phyloP scores from a whole-genome alignment of 1,284 basidiomycete genomes.

The Tilletiopsis washingtonensis region DNA sequence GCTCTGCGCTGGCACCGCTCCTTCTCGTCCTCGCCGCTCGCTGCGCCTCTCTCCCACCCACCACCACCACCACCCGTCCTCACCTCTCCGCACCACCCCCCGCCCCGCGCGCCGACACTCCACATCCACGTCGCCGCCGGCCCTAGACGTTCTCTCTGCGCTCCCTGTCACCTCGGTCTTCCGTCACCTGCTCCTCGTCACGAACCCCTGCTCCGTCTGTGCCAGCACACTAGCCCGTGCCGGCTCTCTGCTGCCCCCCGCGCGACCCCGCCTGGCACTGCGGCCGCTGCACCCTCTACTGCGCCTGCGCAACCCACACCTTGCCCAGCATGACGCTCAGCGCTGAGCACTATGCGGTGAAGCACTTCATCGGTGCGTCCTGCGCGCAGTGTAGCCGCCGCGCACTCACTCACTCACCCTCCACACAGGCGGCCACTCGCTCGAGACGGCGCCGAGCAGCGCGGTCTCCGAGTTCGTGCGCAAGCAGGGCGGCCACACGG shows the following conservation, averaged over 20 bases:
- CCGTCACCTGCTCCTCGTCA: background rate
- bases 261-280: no score
- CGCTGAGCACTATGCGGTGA: conserved; percentile 36
- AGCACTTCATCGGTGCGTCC: conserved; percentile 40
- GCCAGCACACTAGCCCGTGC: conserved; percentile 6
- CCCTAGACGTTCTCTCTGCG: no score
- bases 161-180: no score
- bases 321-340: conserved; percentile 19
- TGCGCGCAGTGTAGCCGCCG: background rate
- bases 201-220: no score
- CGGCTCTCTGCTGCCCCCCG: no score
- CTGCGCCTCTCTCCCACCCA: background rate
- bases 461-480: conserved; percentile 86
- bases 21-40: no score
- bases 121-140: background rate
- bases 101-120: background rate
- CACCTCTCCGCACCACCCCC: background rate
- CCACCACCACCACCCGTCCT: background rate
- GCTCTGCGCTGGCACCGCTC: no score
- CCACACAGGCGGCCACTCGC: conserved; percentile 72
- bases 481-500: conserved; percentile 85
- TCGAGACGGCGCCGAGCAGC: conserved; percentile 72
- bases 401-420: background rate
- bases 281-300: no score
- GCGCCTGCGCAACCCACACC: no score